Evolutionary conservation across 345 rosid genomes (phyloP), one percentile per base, ranked within the genome.

Genomic region (Eucalyptus rudis): DNA sequence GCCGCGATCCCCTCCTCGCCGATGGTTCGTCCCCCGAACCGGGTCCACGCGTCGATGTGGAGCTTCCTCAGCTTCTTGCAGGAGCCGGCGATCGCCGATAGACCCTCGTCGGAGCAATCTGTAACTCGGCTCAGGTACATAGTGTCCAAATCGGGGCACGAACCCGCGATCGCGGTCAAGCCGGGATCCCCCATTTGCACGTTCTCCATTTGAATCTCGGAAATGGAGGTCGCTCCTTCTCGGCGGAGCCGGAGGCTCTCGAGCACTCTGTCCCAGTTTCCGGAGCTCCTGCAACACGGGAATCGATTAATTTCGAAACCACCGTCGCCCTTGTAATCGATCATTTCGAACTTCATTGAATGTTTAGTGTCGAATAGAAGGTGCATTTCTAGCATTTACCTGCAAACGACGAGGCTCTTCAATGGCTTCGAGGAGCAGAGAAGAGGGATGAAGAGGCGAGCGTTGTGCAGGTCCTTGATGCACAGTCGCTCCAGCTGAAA

Each of bases 401-500:
- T 76, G 84, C 84, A 76, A 76, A 93, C 93, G 40, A 90, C 86
- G 14, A 91, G 90, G 68, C 91, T 86, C 87, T 88, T 90, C 89
- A 93, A 81, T 24, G 89, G 43, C 50, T 88, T 50, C 33, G 90
- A 88, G 8, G 85, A 88, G 79, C 85, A 76, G 19, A 94, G 43
- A 27, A 94, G 92, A 7, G 93, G 94, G 15, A 83, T 58, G 76
- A 94, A 92, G 54, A 92, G 86, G 76, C 90, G 91, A 58, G 93
- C 94, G 71, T 92, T 94, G 90, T 92, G 92, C 40, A 92, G 87
- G 79, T 94, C 95, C 86, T 94, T 94, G 49, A 94, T 17, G 86
- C 95, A 92, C 33, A 91, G 87, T 87, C 88, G 76, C 88, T 88
- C 89, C 59, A 89, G 87, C 89, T 89, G 89, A 27, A 88, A 88